These are phyloP conservation scores for Albugo laibachii DNA, from an alignment of 352 stramenopile species.

Conservation along the genomic window DNA sequence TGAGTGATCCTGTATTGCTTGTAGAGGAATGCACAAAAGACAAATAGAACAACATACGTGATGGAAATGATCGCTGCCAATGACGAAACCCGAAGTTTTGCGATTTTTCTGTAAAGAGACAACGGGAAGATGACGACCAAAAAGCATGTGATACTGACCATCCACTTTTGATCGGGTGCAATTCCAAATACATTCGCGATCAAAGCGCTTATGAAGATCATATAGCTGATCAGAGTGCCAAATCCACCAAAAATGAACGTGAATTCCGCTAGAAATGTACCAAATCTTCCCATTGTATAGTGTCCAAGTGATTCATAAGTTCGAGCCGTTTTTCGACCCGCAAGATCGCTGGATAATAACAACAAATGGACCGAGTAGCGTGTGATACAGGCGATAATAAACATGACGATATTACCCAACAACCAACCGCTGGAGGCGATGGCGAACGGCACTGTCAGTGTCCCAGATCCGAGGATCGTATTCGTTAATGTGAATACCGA, in stretches of 20 bases:
- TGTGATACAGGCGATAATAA: conserved; percentile 45
- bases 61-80: conserved; percentile 46
- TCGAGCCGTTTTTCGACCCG: conserved; percentile 32
- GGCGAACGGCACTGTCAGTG: conserved; percentile 45
- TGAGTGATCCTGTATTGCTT: conserved; percentile 7
- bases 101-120: conserved; percentile 30
- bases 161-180: conserved; percentile 19
- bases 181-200: conserved; percentile 24
- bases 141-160: conserved; percentile 23
- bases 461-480: conserved; percentile 54
- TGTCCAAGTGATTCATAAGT: conserved; percentile 61
- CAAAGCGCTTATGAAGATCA: conserved; percentile 66
- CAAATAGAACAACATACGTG: conserved; percentile 41
- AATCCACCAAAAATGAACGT: conserved; percentile 75
- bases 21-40: conserved; percentile 25
- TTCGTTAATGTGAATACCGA: conserved; percentile 60
- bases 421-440: conserved; percentile 53
- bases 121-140: conserved; percentile 30
- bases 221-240: conserved; percentile 58
- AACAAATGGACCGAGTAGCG: conserved; percentile 56
- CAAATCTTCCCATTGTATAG: conserved; percentile 39
- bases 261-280: conserved; percentile 45
- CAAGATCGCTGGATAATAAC: conserved; percentile 35
- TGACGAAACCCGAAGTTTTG: conserved; percentile 35
- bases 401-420: conserved; percentile 40